These are phyloP conservation scores for Blastomyces gilchristii DNA, from an alignment of 2,329 filamentous ascomycete genomes.

Conservation along the genomic window DNA sequence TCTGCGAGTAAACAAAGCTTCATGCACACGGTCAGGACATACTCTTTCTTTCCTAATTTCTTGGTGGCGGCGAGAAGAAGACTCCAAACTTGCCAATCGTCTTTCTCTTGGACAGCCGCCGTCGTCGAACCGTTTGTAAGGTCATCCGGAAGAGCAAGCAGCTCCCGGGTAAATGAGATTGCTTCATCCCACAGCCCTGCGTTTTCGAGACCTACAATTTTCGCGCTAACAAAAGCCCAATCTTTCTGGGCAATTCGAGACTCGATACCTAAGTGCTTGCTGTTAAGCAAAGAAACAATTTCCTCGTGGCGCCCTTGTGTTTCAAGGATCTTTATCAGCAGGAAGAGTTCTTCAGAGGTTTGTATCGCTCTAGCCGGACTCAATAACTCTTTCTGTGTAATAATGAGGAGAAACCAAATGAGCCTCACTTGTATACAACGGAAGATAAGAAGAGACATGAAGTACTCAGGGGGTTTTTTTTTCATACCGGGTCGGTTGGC, in stretches of 20 bases:
- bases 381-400: slow-evolving; percentile 31
- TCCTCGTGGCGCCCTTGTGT: slow-evolving; percentile 33
- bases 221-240: slow-evolving; percentile 31
- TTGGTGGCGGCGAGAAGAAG: slow-evolving; percentile 29
- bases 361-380: slow-evolving; percentile 37
- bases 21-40: slow-evolving; percentile 15
- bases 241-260: slow-evolving; percentile 37
- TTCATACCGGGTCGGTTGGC: slow-evolving; percentile 35
- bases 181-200: slow-evolving; percentile 32
- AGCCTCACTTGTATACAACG: slow-evolving; percentile 10
- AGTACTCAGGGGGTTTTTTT: background rate
- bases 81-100: slow-evolving; percentile 40
- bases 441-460: background rate
- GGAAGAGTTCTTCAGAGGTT: slow-evolving; percentile 36
- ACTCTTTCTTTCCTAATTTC: slow-evolving; percentile 27
- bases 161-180: slow-evolving; percentile 26
- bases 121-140: slow-evolving; percentile 20
- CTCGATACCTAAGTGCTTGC: slow-evolving; percentile 31
- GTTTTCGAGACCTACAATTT: slow-evolving; percentile 30
- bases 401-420: slow-evolving; percentile 16
- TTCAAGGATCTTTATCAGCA: slow-evolving; percentile 37
- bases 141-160: slow-evolving; percentile 29
- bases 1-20: background rate
- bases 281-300: slow-evolving; percentile 34
- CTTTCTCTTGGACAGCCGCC: slow-evolving; percentile 25